Evolutionary conservation across 352 stramenopile species (phyloP).

Genomic region (Phytophthora rubi): DNA sequence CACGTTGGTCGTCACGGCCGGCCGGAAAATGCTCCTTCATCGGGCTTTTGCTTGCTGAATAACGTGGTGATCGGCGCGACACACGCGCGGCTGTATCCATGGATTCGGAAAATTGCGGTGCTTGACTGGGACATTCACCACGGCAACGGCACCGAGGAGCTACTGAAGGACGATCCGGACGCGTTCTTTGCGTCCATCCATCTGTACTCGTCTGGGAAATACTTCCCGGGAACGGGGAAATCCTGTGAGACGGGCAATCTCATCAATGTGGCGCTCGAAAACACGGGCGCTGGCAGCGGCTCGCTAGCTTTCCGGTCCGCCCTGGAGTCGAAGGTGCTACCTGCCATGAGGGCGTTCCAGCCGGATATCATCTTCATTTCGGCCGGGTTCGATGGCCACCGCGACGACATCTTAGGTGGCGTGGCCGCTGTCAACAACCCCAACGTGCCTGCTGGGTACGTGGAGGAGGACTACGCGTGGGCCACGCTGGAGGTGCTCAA

Average conservation of each 20-base stretch:
- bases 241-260: conserved; percentile 61
- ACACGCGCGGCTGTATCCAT: conserved; percentile 93
- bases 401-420: conserved; percentile 84
- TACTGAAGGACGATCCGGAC: conserved; percentile 82
- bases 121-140: conserved; percentile 99
- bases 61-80: conserved; percentile 98
- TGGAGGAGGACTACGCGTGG: conserved; percentile 87
- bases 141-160: conserved; percentile 97
- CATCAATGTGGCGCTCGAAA: conserved; percentile 83
- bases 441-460: conserved; percentile 78
- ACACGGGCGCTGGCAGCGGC: conserved; percentile 66
- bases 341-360: conserved; percentile 74
- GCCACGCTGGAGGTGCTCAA: conserved; percentile 80
- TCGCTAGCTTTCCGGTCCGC: conserved; percentile 72
- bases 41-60: conserved; percentile 98
- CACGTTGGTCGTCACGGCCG: conserved; percentile 88
- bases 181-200: conserved; percentile 88
- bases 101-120: conserved; percentile 95
- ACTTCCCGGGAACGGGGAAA: conserved; percentile 83
- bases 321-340: conserved; percentile 66
- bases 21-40: conserved; percentile 73
- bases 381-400: conserved; percentile 87
- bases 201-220: conserved; percentile 74
- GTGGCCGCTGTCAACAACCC: conserved; percentile 78
- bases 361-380: conserved; percentile 91